Conservation (phyloP, 2,329 filamentous ascomycete species). For the Trichoderma harzianum region DNA sequence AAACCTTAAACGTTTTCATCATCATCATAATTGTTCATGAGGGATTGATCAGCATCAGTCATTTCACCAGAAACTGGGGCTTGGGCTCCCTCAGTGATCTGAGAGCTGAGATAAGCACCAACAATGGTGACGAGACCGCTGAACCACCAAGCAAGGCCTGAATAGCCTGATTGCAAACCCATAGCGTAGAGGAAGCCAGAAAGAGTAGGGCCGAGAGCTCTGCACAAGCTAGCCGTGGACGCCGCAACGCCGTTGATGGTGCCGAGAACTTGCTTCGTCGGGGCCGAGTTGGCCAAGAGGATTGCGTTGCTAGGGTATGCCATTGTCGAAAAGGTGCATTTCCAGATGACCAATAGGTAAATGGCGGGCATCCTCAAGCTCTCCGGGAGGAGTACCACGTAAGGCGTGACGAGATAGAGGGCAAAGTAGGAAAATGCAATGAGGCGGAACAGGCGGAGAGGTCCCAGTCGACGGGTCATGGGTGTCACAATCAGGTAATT, state of each 20-base stretch:
- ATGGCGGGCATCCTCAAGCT: constrained; percentile 69
- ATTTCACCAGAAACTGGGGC: constrained; percentile 41
- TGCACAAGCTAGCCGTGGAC: constrained; percentile 82
- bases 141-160: constrained; percentile 91
- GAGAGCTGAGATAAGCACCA: constrained; percentile 72
- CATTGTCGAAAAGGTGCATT: constrained; percentile 88
- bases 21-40: constrained; percentile 33
- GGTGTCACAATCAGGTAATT: constrained; percentile 82
- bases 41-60: constrained; percentile 33
- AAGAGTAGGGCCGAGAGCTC: constrained; percentile 83
- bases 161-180: constrained; percentile 76
- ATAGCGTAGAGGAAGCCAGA: constrained; percentile 81
- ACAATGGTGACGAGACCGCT: constrained; percentile 71
- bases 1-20: constrained; percentile 30
- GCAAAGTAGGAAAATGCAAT: constrained; percentile 80
- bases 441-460: constrained; percentile 76
- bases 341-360: constrained; percentile 77
- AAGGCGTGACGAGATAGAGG: constrained; percentile 84
- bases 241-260: constrained; percentile 91
- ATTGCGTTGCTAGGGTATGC: constrained; percentile 89
- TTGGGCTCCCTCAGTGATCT: constrained; percentile 63
- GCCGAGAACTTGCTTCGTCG: constrained; percentile 78
- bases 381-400: constrained; percentile 78
- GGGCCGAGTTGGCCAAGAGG: constrained; percentile 82
- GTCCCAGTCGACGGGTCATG: constrained; percentile 71